Base-by-base conservation (phyloP, 2,329 filamentous ascomycete genomes). In the Orbilia brochopaga region DNA sequence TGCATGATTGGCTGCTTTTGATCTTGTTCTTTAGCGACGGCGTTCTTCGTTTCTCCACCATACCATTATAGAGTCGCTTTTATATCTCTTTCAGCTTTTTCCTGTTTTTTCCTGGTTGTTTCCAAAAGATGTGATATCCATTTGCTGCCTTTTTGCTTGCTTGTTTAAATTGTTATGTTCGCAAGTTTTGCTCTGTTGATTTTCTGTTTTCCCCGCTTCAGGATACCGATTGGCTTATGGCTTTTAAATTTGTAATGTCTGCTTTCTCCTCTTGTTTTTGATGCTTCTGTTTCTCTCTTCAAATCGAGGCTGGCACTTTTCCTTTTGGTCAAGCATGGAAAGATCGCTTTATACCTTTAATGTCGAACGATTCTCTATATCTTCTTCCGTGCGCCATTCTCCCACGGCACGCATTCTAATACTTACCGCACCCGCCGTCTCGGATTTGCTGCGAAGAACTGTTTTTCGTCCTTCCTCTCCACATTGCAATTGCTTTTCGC, bases 1-100 rank as follows among this genome's bases (percentile, higher is more conserved):
- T 69, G 69, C 64, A 58, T 70, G 62, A 62, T 74, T 73, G 65
- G 67, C 52, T 69, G 52, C 60, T 60, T 69, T 75, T 75, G 74
- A 74, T 74, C 69, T 65, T 69, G 64, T 74, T 74, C 69, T 75
- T 73, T 69, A 66, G 60, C 62, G 55, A 60, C 69, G 64, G 69
- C 59, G 56, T 74, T 73, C 4, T 55, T 63, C 58, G 58, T 66
- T 70, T 74, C 61, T 74, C 40, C 53, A 52, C 51, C 66, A 72
- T 67, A 61, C 74, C 74, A 74, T 69, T 69, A 75, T 75, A 72
- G 69, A 69, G 32, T 74, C 75, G 73, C 58, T 74, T 51, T 60
- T 73, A 62, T 50, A 53, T 73, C 46, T 60, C 73, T 58, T 73
- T 56, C 59, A 53, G 73, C 62, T 61, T 72, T 65, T 61, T 67